Base-by-base conservation (phyloP, 2,329 filamentous ascomycete genomes). In the Xylaria sp. region DNA sequence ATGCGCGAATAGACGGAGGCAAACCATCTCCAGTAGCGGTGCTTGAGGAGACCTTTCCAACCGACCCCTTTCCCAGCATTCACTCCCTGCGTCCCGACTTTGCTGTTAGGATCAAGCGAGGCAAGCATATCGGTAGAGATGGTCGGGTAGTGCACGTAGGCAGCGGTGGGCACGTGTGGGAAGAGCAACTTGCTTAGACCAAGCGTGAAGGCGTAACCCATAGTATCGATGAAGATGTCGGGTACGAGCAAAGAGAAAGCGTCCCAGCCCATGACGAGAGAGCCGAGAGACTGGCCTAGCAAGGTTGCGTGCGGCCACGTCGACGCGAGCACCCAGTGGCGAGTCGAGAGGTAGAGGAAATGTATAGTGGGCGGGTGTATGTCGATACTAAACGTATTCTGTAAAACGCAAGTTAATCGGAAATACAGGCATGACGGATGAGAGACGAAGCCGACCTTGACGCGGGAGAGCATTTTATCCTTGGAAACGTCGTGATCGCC, bases 121-220 rank as follows among this genome's bases (percentile, higher is more conserved):
- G 87, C 85, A 3, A 99, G 86, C 95, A 99, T 99, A 72, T 99
- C 95, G 52, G 93, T 99, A 3, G 93, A 97, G 55, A 99, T 99
- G 58, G 94, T 98, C 1, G 95, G 95, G 74, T 98, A 99, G 78
- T 99, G 95, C 1, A 98, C 93, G 73, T 99, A 99, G 54, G 95
- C 93, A 46, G 87, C 93, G 0, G 93, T 97, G 0, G 94, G 91
- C 1, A 97, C 85, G 35, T 79, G 76, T 0, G 85, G 90, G 73
- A 98, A 98, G 23, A 98, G 81, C 65, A 90, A 84, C 73, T 93
- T 95, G 76, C 84, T 90, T 3, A 97, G 82, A 8, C 91, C 92
- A 10, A 97, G 85, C 0, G 91, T 86, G 74, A 98, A 99, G 25
- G 94, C 93, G 72, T 97, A 99, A 64, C 95, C 95, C 93, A 99